phyloP scores from a whole-genome alignment of 345 rosid species.

The Linum tenue region DNA sequence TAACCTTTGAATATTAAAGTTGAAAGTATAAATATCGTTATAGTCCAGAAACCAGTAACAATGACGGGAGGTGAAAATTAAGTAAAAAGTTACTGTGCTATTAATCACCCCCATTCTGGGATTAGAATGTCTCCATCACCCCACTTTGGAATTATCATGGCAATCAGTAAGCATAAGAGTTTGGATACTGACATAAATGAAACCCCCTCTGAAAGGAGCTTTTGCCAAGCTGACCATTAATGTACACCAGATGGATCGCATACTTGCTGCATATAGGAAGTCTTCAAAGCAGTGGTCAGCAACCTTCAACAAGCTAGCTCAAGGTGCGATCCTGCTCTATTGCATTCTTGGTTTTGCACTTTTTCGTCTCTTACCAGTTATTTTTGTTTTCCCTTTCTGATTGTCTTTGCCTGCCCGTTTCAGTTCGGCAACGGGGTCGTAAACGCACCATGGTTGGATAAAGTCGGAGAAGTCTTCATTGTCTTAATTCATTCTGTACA shows the following conservation, averaged over 20 bases:
- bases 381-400: conserved; percentile 12
- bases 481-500: background rate
- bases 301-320: conserved; percentile 86
- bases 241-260: conserved; percentile 56
- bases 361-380: background rate
- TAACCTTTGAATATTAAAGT: background rate
- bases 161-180: no score
- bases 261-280: conserved; percentile 69
- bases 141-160: no score
- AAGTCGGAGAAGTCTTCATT: conserved; percentile 9
- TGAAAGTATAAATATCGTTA: no score
- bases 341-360: background rate
- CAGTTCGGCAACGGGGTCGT: conserved; percentile 89
- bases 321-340: conserved; percentile 38
- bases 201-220: no score
- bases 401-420: conserved; percentile 2
- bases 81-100: no score
- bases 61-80: no score
- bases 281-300: conserved; percentile 98
- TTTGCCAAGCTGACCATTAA: no score
- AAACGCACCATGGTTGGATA: conserved; percentile 94
- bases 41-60: no score
- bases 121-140: no score
- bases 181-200: no score
- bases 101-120: no score